Evolutionary conservation across 495 filamentous ascomycete species (phyloP).

Genomic region (Aspergillus steynii): DNA sequence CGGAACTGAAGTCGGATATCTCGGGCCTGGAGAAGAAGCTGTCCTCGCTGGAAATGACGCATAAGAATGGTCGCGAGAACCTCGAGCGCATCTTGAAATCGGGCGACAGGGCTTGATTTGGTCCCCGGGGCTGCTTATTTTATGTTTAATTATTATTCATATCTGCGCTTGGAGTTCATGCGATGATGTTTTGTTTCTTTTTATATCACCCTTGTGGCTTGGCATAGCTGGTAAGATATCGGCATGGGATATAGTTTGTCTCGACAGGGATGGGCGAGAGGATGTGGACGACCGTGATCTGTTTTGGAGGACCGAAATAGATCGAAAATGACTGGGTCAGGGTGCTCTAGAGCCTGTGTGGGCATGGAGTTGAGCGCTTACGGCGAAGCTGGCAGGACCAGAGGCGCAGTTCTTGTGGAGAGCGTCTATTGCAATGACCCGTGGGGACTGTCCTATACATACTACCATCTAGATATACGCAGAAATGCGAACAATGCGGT

Average conservation of each 20-base stretch:
- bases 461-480: neutral
- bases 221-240: neutral
- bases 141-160: neutral
- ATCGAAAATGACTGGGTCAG: too few relatives aligned
- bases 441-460: neutral
- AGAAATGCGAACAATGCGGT: neutral
- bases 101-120: slow-evolving; percentile 38
- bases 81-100: slow-evolving; percentile 80
- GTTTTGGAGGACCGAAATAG: too few relatives aligned
- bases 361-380: neutral
- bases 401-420: neutral
- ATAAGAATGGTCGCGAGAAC: slow-evolving; percentile 87
- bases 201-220: neutral
- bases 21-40: slow-evolving; percentile 83
- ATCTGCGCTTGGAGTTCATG: neutral
- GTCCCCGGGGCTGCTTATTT: neutral
- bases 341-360: too few relatives aligned
- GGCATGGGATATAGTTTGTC: neutral
- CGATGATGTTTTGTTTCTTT: neutral
- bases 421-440: neutral
- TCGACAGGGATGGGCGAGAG: neutral
- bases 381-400: neutral
- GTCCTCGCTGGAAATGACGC: slow-evolving; percentile 90
- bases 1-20: slow-evolving; percentile 74
- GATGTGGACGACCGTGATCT: neutral